A percentile compares a stretch with the other conserved stretches of the same genome.
Conservation (phyloP, 2,329 filamentous ascomycete species). For the Nigrospora sphaerica region DNA sequence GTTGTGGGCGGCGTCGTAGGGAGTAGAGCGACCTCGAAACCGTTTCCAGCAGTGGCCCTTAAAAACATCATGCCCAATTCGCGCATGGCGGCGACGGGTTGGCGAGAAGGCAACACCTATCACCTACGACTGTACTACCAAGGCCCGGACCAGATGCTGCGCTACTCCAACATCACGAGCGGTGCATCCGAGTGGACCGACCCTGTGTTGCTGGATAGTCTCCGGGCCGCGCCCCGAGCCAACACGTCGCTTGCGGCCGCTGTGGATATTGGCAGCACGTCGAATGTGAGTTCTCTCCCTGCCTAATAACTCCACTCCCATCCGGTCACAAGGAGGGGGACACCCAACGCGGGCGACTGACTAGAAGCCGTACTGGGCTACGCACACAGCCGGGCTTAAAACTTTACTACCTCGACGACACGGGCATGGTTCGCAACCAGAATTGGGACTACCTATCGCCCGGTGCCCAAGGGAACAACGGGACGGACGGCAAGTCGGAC, state of each 20-base stretch:
- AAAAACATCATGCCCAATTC: not conserved
- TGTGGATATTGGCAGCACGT: too few relatives aligned
- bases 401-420: not conserved
- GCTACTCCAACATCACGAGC: slow-evolving; percentile 1
- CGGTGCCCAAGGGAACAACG: not conserved
- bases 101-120: not conserved
- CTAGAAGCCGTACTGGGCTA: too few relatives aligned
- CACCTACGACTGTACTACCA: slow-evolving; percentile 4
- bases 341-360: too few relatives aligned
- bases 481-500: not conserved
- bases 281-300: too few relatives aligned
- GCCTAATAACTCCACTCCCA: too few relatives aligned
- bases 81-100: slow-evolving; percentile 2
- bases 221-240: not conserved
- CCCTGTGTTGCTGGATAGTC: not conserved
- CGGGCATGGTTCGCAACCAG: not conserved
- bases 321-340: too few relatives aligned
- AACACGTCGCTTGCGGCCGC: slow-evolving; percentile 2
- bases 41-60: not conserved
- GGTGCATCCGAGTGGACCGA: not conserved
- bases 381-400: not conserved
- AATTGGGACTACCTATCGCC: not conserved
- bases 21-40: not conserved
- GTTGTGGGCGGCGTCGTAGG: slow-evolving; percentile 3
- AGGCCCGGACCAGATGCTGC: slow-evolving; percentile 4